Percentiles rank a stretch among this genome's conserved stretches.
Evolutionary conservation across 108 stramenopile genomes (phyloP).

Genomic region (Parietichytrium sp.): DNA sequence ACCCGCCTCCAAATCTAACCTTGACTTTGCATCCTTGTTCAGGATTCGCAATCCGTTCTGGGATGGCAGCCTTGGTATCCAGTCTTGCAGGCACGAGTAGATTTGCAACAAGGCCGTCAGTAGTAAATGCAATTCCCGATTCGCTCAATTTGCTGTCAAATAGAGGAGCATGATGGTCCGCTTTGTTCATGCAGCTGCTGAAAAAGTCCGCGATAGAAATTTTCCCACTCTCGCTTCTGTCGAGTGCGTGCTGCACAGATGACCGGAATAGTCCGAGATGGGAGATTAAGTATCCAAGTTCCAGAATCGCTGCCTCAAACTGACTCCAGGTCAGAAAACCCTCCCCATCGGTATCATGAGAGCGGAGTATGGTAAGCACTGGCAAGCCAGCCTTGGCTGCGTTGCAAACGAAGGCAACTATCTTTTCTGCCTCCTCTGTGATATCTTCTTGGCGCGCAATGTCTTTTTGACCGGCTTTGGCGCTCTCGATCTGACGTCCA

Average conservation of each 20-base stretch:
- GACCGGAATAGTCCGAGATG: constrained; percentile 4
- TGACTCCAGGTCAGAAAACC: neutral
- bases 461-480: no score
- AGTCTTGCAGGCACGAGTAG: no score
- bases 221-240: neutral
- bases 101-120: neutral
- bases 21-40: no score
- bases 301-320: neutral
- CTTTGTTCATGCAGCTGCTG: neutral
- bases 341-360: neutral
- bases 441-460: no score
- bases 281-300: neutral
- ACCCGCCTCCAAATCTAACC: constrained; percentile 1
- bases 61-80: no score
- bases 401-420: neutral
- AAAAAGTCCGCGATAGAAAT: neutral
- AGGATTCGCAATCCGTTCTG: no score
- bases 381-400: neutral
- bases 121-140: neutral
- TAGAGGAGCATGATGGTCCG: neutral
- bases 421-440: neutral
- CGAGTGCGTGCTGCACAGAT: neutral
- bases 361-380: neutral
- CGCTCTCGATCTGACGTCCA: no score
- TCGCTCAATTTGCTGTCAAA: neutral